Percentiles rank a stretch among this genome's conserved stretches.
Conservation (phyloP, 108 stramenopile genomes). For the Stephanodiscus triporus region DNA sequence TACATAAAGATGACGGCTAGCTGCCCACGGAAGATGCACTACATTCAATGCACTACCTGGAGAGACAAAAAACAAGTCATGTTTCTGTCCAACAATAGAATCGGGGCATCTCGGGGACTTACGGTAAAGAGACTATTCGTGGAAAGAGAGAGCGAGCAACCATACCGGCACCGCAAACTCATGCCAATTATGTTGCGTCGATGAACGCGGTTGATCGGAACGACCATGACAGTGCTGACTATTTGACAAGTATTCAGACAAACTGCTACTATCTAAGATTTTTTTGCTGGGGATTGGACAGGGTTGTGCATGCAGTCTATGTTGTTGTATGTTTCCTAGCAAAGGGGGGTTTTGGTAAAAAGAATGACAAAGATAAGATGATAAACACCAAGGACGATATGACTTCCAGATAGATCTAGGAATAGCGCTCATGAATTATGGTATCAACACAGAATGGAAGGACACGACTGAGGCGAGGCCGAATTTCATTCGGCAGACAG, state of each 20-base stretch:
- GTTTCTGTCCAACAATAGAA: conserved; percentile 14
- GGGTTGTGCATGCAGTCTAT: conserved; percentile 3
- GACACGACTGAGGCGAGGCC: conserved; percentile 4
- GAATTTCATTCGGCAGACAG: conserved; percentile 17
- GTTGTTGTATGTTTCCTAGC: background rate
- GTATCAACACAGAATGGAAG: conserved; percentile 15
- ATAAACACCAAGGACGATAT: conserved; percentile 4
- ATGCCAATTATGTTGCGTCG: background rate
- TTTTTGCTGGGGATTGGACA: conserved; percentile 8
- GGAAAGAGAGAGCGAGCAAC: background rate
- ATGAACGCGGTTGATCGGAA: conserved; percentile 4
- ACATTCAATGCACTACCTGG: conserved; percentile 19
- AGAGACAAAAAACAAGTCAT: conserved; percentile 22
- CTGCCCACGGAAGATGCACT: background rate
- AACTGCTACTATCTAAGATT: background rate
- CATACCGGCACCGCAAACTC: background rate
- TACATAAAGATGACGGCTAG: background rate
- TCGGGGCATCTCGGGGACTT: conserved; percentile 9
- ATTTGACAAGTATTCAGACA: conserved; percentile 1
- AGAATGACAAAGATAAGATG: background rate
- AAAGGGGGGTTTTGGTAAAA: background rate
- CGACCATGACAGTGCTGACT: conserved; percentile 3
- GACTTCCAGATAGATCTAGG: conserved; percentile 24
- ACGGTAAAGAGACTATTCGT: conserved; percentile 1
- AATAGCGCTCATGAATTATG: conserved; percentile 19